Percentiles rank a stretch among this genome's conserved stretches.
These are phyloP conservation scores for Lojkania enalia DNA, from an alignment of 2,329 filamentous ascomycete genomes.

Conservation along the genomic window DNA sequence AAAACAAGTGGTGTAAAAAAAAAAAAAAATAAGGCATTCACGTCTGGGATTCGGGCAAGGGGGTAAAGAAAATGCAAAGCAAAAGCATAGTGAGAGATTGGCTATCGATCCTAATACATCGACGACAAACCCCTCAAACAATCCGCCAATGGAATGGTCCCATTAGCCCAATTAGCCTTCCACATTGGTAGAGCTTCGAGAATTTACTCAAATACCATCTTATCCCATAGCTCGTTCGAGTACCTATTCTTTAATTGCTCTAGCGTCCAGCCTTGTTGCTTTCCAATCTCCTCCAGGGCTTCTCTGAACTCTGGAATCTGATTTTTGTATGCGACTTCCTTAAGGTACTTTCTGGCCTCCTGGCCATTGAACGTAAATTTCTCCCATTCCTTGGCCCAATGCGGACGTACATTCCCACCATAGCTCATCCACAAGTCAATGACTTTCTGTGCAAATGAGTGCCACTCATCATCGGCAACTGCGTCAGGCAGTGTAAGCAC, in stretches of 20 bases:
- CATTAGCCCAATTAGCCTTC: too few relatives aligned
- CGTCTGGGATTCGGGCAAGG: too few relatives aligned
- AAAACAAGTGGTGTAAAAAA: too few relatives aligned
- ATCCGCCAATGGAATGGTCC: too few relatives aligned
- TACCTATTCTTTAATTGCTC: constrained; percentile 45
- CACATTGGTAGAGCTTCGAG: too few relatives aligned
- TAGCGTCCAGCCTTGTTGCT: constrained; percentile 46
- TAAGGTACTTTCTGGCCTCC: constrained; percentile 40
- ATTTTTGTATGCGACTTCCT: constrained; percentile 45
- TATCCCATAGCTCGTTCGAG: constrained; percentile 49
- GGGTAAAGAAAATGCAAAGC: too few relatives aligned
- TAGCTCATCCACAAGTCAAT: constrained; percentile 50
- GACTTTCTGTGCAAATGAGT: constrained; percentile 47
- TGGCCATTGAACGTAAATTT: constrained; percentile 32
- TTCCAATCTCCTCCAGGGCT: constrained; percentile 42
- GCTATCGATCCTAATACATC: too few relatives aligned
- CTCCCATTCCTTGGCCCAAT: constrained; percentile 54
- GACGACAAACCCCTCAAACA: too few relatives aligned
- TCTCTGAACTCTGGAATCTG: constrained; percentile 45
- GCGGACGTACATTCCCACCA: constrained; percentile 45
- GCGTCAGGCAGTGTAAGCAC: constrained; percentile 49
- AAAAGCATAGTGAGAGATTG: too few relatives aligned
- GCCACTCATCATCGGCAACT: constrained; percentile 46
- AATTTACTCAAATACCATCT: constrained; percentile 22
- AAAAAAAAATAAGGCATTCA: too few relatives aligned